Conservation (phyloP, 2,329 filamentous ascomycete genomes). For the Podosphaera leucotricha region DNA sequence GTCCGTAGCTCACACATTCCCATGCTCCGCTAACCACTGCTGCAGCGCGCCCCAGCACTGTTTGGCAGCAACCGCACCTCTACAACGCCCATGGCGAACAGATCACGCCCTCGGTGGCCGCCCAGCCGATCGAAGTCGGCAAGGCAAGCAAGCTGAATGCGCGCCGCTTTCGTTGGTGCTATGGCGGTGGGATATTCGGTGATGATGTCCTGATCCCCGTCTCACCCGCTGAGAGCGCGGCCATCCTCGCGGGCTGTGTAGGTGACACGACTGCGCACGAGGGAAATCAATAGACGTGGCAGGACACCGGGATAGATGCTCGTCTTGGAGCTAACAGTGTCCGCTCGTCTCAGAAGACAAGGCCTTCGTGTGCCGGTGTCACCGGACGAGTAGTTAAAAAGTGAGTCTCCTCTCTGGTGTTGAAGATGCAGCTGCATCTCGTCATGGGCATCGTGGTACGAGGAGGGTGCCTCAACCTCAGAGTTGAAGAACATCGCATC, state of each 20-base stretch:
- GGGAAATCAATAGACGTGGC: neutral
- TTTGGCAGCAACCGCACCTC: constrained; percentile 12
- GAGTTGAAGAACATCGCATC: no score
- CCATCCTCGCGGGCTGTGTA: neutral
- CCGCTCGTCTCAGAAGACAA: no score
- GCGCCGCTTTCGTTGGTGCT: constrained; percentile 5
- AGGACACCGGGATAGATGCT: neutral
- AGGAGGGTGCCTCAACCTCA: no score
- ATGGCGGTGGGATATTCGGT: neutral
- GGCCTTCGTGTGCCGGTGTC: no score
- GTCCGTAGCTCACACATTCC: neutral
- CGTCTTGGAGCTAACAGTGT: neutral
- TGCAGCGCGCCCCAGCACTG: constrained; percentile 3
- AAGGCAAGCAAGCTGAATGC: constrained; percentile 8
- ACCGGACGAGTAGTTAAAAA: no score
- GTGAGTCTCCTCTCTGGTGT: no score
- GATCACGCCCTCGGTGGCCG: constrained; percentile 30
- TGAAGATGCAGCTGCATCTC: no score
- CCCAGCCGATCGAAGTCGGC: constrained; percentile 25
- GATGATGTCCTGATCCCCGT: neutral
- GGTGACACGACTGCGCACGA: neutral
- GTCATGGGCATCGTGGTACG: no score
- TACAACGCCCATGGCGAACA: constrained; percentile 28
- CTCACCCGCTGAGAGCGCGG: neutral
- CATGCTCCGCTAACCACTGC: constrained; percentile 2